These are phyloP conservation scores for Brassica incana DNA, from an alignment of 345 rosid species.

Conservation along the genomic window DNA sequence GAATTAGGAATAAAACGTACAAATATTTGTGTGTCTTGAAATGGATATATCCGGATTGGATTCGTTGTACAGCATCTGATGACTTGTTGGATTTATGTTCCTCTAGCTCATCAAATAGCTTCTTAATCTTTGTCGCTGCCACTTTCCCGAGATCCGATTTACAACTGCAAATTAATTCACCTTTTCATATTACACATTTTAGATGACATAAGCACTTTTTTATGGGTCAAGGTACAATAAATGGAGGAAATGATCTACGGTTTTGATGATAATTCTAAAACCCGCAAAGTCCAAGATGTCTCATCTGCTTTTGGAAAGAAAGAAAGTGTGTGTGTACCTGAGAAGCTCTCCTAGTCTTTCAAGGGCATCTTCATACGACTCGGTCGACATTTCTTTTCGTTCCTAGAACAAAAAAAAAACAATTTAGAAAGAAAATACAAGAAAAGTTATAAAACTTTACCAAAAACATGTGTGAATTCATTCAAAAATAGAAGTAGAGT, in stretches of 20 bases:
- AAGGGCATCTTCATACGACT: constrained; percentile 27
- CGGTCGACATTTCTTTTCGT: constrained; percentile 28
- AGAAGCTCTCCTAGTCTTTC: background rate
- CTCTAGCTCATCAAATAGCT: constrained; percentile 67
- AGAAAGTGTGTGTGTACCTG: background rate
- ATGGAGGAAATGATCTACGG: background rate
- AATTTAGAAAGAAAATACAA: background rate
- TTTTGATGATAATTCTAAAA: background rate
- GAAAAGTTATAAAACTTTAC: background rate
- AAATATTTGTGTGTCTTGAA: constrained; percentile 75
- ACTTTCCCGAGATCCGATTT: constrained; percentile 56
- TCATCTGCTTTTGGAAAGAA: background rate
- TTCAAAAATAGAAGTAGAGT: background rate
- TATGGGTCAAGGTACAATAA: background rate
- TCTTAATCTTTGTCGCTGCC: constrained; percentile 75
- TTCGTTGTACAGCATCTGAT: constrained; percentile 55
- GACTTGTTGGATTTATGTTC: constrained; percentile 40
- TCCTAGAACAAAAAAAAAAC: background rate
- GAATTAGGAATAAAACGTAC: constrained; percentile 44
- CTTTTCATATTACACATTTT: background rate
- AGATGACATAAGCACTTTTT: background rate
- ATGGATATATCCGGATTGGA: constrained; percentile 67
- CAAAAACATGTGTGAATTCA: background rate
- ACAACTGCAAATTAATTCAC: constrained; percentile 43
- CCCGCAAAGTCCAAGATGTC: background rate